Evolutionary conservation across 257 asterid genomes (phyloP).

Genomic region (Prunella vulgaris): DNA sequence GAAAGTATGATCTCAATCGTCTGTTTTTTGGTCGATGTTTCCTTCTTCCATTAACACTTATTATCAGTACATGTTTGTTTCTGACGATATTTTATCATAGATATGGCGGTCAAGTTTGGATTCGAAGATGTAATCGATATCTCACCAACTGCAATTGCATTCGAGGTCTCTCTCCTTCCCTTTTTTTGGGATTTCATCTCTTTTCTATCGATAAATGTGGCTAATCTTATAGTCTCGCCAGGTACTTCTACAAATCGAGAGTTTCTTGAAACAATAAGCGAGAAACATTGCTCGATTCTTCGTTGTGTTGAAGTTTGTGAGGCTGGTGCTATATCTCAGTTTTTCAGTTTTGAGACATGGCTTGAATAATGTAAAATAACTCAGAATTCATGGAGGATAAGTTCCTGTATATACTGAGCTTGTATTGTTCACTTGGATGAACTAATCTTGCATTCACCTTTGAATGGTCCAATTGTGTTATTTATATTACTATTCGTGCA

Average conservation of each 20-base stretch:
- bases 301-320: neutral
- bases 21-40: neutral
- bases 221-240: conserved; percentile 25
- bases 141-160: conserved; percentile 62
- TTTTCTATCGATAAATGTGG: neutral
- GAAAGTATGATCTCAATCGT: conserved; percentile 46
- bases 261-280: conserved; percentile 40
- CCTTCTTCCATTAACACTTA: neutral
- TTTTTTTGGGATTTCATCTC: neutral
- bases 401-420: neutral
- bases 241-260: conserved; percentile 62
- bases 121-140: conserved; percentile 49
- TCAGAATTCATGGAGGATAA: neutral
- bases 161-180: conserved; percentile 49
- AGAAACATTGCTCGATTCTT: neutral
- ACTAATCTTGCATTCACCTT: neutral
- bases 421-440: neutral
- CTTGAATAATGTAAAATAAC: conserved; percentile 10
- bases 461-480: neutral
- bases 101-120: conserved; percentile 58
- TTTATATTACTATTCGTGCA: no score
- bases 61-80: neutral
- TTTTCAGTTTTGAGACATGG: conserved; percentile 13
- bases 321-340: conserved; percentile 2
- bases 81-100: conserved; percentile 27